Evolutionary conservation across 2,329 filamentous ascomycete species (phyloP).

Genomic region (Xylariaceae sp.): DNA sequence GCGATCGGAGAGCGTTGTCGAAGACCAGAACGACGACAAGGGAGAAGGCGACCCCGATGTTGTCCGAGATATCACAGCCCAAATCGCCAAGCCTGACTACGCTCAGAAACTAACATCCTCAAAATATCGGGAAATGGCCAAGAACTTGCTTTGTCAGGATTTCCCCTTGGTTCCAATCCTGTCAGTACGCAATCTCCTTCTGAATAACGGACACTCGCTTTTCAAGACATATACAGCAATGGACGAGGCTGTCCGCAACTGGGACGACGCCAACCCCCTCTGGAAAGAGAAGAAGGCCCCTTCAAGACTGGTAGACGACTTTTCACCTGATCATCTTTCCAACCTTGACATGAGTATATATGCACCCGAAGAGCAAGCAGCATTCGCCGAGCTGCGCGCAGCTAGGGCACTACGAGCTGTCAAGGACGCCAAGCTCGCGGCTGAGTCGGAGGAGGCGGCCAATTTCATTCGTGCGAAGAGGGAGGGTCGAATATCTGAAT

Average conservation of each 20-base stretch:
- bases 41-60: slow-evolving; percentile 9
- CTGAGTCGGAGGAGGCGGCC: slow-evolving; percentile 35
- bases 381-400: slow-evolving; percentile 44
- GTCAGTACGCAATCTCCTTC: slow-evolving; percentile 29
- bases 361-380: slow-evolving; percentile 31
- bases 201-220: slow-evolving; percentile 33
- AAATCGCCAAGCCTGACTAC: slow-evolving; percentile 19
- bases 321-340: slow-evolving; percentile 19
- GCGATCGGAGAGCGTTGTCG: slow-evolving; percentile 30
- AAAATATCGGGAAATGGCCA: slow-evolving; percentile 26
- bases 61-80: slow-evolving; percentile 19
- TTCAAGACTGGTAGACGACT: slow-evolving; percentile 23
- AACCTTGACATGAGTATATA: slow-evolving; percentile 24
- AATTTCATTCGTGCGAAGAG: slow-evolving; percentile 48
- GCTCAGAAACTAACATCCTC: not conserved
- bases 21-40: slow-evolving; percentile 22
- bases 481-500: slow-evolving; percentile 64
- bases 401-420: slow-evolving; percentile 38
- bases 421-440: slow-evolving; percentile 31
- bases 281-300: slow-evolving; percentile 37
- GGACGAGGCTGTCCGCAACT: slow-evolving; percentile 31
- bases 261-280: slow-evolving; percentile 15
- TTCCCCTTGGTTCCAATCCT: slow-evolving; percentile 38
- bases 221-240: slow-evolving; percentile 42
- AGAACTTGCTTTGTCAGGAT: slow-evolving; percentile 38